Conservation (phyloP, 345 rosid species). For the Cardiospermum halicacabum region DNA sequence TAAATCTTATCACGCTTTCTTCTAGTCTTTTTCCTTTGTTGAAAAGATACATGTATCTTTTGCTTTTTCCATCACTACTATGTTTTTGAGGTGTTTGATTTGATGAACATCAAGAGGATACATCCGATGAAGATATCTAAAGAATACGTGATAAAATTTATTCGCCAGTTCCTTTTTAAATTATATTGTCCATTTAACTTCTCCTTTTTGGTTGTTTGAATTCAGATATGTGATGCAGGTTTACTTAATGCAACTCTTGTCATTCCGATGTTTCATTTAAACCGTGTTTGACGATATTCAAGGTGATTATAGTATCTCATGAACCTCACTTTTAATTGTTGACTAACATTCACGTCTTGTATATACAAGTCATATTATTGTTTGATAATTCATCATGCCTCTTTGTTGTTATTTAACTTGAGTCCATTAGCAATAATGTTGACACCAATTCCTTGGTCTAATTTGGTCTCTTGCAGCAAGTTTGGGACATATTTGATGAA, state of each 20-base stretch:
- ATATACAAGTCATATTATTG: too few relatives aligned
- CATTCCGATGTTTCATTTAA: constrained; percentile 88
- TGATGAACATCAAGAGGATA: background rate
- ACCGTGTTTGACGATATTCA: constrained; percentile 97
- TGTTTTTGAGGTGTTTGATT: background rate
- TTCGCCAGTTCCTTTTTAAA: background rate
- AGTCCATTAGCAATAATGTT: constrained; percentile 2
- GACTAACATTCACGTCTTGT: too few relatives aligned
- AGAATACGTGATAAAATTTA: background rate
- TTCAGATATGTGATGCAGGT: constrained; percentile 96
- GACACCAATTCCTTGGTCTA: background rate
- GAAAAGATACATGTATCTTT: background rate
- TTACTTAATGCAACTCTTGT: constrained; percentile 93
- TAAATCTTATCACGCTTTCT: background rate
- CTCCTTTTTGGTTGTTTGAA: constrained; percentile 5
- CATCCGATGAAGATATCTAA: constrained; percentile 1
- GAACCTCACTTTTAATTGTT: too few relatives aligned
- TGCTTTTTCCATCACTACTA: background rate
- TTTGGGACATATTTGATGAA: constrained; percentile 92
- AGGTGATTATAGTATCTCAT: constrained; percentile 56
- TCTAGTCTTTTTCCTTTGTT: background rate
- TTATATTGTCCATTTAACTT: constrained; percentile 1
- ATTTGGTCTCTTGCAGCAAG: constrained; percentile 47
- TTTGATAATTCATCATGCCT: background rate
- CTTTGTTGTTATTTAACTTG: constrained; percentile 3